Base-by-base conservation (phyloP, 148 eudicot species). In the Camellia granthamiana region DNA sequence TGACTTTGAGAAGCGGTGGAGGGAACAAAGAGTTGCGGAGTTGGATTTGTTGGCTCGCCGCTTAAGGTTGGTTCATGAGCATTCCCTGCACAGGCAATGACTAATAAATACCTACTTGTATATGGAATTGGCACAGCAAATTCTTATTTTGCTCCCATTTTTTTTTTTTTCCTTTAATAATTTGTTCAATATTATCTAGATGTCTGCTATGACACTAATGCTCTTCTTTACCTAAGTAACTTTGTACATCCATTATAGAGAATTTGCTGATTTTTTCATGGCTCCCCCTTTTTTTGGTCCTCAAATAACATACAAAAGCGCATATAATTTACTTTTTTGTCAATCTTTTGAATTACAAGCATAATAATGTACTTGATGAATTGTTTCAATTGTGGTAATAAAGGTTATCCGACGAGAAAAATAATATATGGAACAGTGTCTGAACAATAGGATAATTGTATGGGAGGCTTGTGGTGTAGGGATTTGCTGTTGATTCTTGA, bases 1-100 rank as follows among this genome's bases (percentile, higher is more conserved):
- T 55, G 77, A 84, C 75, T 77, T 85, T 12, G 79, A 79, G 30
- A 78, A 66, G 73, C 81, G 86, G 56, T 85, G 90, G 90, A 83
- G 81, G 79, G 79, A 76, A 74, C 87, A 85, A 54, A 19, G 83
- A 56, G 60, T 82, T 15, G 86, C 80, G 0, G 90, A 87, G 74
- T 71, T 85, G 78, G 90, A 87, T 75, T 88, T 81, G 41, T 83
- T 87, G 76, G 86, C 79, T 10, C 74, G 67, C 5, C 82, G 90
- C 16, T 46, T 85, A 82, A 85, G 87, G 88, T 81, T 87, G 81
- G 79, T 87, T 11, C 73, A 83, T 44, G 90, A 87, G 81, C 46
- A 83, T 73, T 85, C 85, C n/a, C 68, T 81, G 2, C 68, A 69
- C 4, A 68, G 46, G 75, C 83, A 65, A 76, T 75, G 79, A 75